Conservation (phyloP, 345 rosid species). For the Murraya paniculata region DNA sequence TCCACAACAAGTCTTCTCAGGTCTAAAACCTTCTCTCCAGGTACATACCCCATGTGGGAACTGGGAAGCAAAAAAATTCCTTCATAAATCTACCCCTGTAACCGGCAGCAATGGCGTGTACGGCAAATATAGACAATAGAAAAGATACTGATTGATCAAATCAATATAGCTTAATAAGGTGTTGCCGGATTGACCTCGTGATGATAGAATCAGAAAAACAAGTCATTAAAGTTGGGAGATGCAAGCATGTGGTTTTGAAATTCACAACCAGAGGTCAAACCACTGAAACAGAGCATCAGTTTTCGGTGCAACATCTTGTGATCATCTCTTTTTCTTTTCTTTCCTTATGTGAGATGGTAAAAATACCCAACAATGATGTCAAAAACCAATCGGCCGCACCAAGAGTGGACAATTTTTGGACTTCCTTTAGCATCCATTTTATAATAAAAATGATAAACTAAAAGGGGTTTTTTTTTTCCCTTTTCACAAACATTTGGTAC, state of each 20-base stretch:
- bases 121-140: conserved; percentile 5
- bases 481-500: too few relatives aligned
- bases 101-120: conserved; percentile 10
- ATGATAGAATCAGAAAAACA: background rate
- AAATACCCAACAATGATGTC: background rate
- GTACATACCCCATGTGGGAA: background rate
- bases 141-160: background rate
- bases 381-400: background rate
- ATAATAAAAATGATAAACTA: too few relatives aligned
- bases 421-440: too few relatives aligned
- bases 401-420: background rate
- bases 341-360: too few relatives aligned
- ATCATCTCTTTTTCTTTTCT: background rate
- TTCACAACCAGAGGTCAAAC: background rate
- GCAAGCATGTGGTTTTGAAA: conserved; percentile 4
- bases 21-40: too few relatives aligned
- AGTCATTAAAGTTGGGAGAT: background rate
- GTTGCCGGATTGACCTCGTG: background rate
- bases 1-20: background rate
- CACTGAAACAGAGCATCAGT: background rate
- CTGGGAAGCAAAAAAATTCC: conserved; percentile 1
- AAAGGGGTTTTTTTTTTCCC: too few relatives aligned
- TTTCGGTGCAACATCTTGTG: background rate
- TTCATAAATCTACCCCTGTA: background rate
- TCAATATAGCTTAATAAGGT: background rate